These are phyloP conservation scores for Lasiosphaeria miniovina DNA, from an alignment of 495 filamentous ascomycete genomes.

Conservation along the genomic window DNA sequence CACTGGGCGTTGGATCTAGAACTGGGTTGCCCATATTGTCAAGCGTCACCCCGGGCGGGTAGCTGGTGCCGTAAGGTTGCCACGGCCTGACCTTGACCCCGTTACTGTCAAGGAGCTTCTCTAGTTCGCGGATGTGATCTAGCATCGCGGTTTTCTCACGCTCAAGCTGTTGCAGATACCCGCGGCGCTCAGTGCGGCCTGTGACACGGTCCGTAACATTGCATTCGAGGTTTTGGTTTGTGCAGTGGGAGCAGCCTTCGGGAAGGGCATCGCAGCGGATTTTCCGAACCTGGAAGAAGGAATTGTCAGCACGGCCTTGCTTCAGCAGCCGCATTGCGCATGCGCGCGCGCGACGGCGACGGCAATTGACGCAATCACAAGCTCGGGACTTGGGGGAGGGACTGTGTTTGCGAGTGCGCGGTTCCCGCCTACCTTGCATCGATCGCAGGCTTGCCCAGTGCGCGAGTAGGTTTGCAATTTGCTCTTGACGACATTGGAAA, in stretches of 20 bases:
- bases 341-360: constrained; percentile 1
- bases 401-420: background rate
- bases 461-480: constrained; percentile 61
- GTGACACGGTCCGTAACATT: constrained; percentile 83
- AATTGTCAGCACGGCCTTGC: constrained; percentile 2
- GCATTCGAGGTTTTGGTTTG: constrained; percentile 67
- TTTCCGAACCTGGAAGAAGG: constrained; percentile 62
- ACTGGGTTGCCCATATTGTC: constrained; percentile 30
- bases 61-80: constrained; percentile 30
- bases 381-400: too few species aligned
- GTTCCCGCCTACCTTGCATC: constrained; percentile 69
- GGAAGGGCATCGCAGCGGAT: constrained; percentile 75
- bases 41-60: constrained; percentile 27
- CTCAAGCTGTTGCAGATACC: constrained; percentile 65
- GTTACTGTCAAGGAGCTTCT: constrained; percentile 42
- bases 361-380: background rate
- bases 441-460: constrained; percentile 85
- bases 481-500: constrained; percentile 65
- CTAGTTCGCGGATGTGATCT: constrained; percentile 47
- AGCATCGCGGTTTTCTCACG: constrained; percentile 55
- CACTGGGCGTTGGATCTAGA: constrained; percentile 27
- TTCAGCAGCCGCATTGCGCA: background rate
- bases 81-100: constrained; percentile 41
- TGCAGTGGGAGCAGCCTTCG: constrained; percentile 73
- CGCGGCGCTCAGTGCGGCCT: constrained; percentile 73